Evolutionary conservation across 2,329 filamentous ascomycete species (phyloP).

Genomic region (Fusarium oligoseptatum): DNA sequence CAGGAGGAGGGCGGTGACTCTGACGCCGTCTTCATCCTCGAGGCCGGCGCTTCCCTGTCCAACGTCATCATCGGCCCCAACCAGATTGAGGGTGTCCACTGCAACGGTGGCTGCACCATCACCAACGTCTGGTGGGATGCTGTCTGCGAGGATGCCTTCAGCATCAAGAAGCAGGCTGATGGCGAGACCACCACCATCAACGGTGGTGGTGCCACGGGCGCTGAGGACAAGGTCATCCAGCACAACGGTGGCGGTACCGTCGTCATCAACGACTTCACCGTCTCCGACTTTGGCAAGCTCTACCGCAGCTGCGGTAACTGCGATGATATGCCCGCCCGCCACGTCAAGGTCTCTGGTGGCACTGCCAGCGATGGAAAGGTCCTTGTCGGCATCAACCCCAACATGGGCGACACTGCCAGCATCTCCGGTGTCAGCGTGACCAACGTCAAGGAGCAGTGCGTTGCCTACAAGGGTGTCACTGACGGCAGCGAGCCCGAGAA

Average conservation of each 20-base stretch:
- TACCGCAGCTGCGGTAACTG: slow-evolving; percentile 58
- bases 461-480: slow-evolving; percentile 42
- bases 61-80: slow-evolving; percentile 62
- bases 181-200: slow-evolving; percentile 54
- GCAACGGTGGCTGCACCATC: slow-evolving; percentile 58
- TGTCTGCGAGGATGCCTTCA: slow-evolving; percentile 61
- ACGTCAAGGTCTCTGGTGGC: slow-evolving; percentile 58
- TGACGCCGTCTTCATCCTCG: slow-evolving; percentile 60
- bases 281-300: slow-evolving; percentile 42
- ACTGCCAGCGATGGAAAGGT: slow-evolving; percentile 55
- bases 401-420: slow-evolving; percentile 53
- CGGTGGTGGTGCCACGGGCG: slow-evolving; percentile 61
- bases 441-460: slow-evolving; percentile 37
- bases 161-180: slow-evolving; percentile 43
- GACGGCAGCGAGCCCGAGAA: slow-evolving; percentile 45
- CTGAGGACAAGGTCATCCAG: slow-evolving; percentile 47
- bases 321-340: slow-evolving; percentile 52
- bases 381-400: slow-evolving; percentile 58
- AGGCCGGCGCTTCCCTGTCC: slow-evolving; percentile 57
- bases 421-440: slow-evolving; percentile 40
- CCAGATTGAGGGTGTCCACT: slow-evolving; percentile 62
- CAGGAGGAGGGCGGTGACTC: slow-evolving; percentile 46
- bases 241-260: slow-evolving; percentile 43
- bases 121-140: slow-evolving; percentile 63
- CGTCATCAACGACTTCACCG: slow-evolving; percentile 42